These are phyloP conservation scores for Fraxinus pennsylvanica DNA, from an alignment of 257 asterid genomes.

Conservation along the genomic window DNA sequence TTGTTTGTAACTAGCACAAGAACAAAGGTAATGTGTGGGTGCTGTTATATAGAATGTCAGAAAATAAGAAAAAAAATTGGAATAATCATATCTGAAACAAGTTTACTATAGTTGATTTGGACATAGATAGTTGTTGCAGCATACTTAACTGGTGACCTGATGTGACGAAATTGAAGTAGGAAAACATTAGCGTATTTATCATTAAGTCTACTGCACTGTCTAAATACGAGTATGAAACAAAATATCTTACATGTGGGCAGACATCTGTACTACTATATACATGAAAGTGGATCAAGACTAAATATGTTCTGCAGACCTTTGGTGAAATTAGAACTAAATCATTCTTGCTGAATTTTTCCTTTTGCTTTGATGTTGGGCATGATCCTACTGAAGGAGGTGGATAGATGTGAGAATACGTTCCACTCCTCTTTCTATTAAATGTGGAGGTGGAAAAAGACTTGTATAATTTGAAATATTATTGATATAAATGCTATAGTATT, in stretches of 20 bases:
- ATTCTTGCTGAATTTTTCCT: not conserved
- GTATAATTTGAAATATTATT: too few relatives aligned
- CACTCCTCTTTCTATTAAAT: not conserved
- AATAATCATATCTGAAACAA: not conserved
- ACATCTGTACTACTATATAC: not conserved
- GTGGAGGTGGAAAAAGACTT: not conserved
- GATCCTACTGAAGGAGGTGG: not conserved
- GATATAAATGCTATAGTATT: too few relatives aligned
- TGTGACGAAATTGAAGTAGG: not conserved
- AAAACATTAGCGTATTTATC: not conserved
- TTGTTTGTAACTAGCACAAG: not conserved
- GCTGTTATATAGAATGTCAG: not conserved
- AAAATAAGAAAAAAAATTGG: not conserved
- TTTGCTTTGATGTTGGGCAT: not conserved
- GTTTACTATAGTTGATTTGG: not conserved
- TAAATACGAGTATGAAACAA: not conserved
- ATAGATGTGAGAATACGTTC: not conserved
- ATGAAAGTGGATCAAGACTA: not conserved
- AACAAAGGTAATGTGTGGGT: not conserved
- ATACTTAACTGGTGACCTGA: not conserved
- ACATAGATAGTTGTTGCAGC: not conserved
- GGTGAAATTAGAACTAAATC: not conserved
- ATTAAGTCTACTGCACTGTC: not conserved
- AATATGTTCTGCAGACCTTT: not conserved
- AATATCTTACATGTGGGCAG: not conserved